Conservation (phyloP, 2,329 filamentous ascomycete species). For the Diplodia scrobiculata region DNA sequence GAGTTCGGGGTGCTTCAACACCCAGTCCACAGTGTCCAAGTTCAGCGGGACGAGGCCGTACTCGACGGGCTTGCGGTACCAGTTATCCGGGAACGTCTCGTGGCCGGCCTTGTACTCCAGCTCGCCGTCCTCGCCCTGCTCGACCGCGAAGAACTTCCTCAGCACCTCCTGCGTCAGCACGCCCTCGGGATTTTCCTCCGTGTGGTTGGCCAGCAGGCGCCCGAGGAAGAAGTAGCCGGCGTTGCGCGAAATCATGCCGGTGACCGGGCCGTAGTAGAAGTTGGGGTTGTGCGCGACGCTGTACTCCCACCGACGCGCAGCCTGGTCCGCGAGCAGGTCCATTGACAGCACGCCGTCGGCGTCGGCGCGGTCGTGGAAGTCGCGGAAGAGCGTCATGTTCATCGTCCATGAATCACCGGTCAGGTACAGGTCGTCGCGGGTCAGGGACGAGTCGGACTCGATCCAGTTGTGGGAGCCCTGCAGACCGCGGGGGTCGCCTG, state of each 20-base stretch:
- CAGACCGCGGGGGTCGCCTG: constrained; percentile 52
- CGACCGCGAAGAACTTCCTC: constrained; percentile 54
- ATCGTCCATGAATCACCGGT: constrained; percentile 55
- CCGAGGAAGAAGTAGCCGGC: constrained; percentile 46
- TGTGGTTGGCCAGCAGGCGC: constrained; percentile 42
- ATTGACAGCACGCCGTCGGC: constrained; percentile 34
- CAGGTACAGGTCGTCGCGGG: constrained; percentile 57
- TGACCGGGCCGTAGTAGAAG: constrained; percentile 58
- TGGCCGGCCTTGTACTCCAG: constrained; percentile 50
- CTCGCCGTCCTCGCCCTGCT: constrained; percentile 45
- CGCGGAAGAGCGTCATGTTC: constrained; percentile 56
- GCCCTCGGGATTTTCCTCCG: constrained; percentile 40
- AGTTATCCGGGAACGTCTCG: constrained; percentile 58
- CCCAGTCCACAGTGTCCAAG: constrained; percentile 46
- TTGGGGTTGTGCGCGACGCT: constrained; percentile 54
- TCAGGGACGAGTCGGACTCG: constrained; percentile 58
- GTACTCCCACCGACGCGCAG: constrained; percentile 48
- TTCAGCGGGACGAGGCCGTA: constrained; percentile 53
- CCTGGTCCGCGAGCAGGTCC: constrained; percentile 37
- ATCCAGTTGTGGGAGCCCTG: constrained; percentile 59
- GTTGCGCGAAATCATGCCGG: constrained; percentile 53
- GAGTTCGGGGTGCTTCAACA: constrained; percentile 47
- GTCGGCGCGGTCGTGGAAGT: constrained; percentile 46
- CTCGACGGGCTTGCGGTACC: constrained; percentile 52
- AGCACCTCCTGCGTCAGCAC: constrained; percentile 43